Evolutionary conservation across 495 filamentous ascomycete species (phyloP).

Genomic region (Geoglossum glabrum): DNA sequence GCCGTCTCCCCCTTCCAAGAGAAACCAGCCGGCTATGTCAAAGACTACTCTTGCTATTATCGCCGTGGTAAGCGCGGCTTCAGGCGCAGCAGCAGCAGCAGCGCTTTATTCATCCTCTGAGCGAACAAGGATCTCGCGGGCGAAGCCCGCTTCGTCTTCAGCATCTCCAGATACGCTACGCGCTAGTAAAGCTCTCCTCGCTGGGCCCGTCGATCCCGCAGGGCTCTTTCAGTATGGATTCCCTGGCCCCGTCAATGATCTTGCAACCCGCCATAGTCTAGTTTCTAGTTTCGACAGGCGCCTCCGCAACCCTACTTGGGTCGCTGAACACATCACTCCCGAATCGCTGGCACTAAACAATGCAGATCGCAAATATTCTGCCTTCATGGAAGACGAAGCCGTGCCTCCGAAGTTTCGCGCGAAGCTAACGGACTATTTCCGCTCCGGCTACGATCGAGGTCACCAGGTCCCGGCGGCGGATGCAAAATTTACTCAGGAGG

Average conservation of each 20-base stretch:
- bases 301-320: conserved; percentile 83
- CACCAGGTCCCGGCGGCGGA: conserved; percentile 89
- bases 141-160: conserved; percentile 10
- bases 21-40: conserved; percentile 33
- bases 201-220: conserved; percentile 53
- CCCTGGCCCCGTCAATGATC: conserved; percentile 72
- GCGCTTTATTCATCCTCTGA: conserved; percentile 49
- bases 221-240: conserved; percentile 95
- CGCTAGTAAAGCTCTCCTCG: conserved; percentile 17
- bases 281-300: conserved; percentile 81
- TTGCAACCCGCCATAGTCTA: conserved; percentile 50
- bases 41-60: conserved; percentile 75
- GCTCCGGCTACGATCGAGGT: conserved; percentile 58
- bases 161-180: conserved; percentile 14
- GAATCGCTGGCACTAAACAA: conserved; percentile 50
- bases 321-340: conserved; percentile 94
- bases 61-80: conserved; percentile 72
- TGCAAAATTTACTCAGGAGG: conserved; percentile 81
- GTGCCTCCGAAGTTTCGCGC: conserved; percentile 79
- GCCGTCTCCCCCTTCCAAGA: not conserved
- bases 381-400: conserved; percentile 58
- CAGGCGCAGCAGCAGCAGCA: conserved; percentile 68
- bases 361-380: conserved; percentile 66
- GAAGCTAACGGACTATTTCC: conserved; percentile 78
- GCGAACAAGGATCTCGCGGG: conserved; percentile 12